Conservation (phyloP, 345 rosid genomes). For the Trapa bicornis region DNA sequence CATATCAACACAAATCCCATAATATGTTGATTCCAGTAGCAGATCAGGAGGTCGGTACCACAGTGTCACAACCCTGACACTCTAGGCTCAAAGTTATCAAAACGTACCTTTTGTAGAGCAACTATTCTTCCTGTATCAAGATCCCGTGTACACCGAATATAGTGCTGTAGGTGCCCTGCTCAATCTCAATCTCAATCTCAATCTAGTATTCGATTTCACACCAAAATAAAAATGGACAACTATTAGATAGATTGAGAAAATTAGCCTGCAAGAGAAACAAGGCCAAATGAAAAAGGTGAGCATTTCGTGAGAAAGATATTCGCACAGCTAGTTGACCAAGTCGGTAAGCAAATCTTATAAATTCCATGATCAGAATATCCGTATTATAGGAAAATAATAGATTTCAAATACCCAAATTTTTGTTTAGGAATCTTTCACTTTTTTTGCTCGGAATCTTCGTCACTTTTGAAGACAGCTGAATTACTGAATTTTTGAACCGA, state of each 20-base stretch:
- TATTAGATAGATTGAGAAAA: not conserved
- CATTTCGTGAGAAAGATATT: not conserved
- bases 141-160: slow-evolving; percentile 79
- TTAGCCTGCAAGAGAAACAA: not conserved
- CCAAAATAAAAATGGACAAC: not conserved
- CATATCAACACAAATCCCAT: slow-evolving; percentile 77
- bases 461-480: not conserved
- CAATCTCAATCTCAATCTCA: slow-evolving; percentile 46
- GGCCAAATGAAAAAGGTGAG: not conserved
- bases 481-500: not conserved
- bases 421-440: too few species aligned
- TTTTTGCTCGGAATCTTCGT: not conserved
- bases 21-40: slow-evolving; percentile 79
- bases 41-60: slow-evolving; percentile 99
- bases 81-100: slow-evolving; percentile 94
- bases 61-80: slow-evolving; percentile 91
- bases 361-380: not conserved
- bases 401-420: not conserved
- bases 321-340: not conserved
- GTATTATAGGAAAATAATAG: not conserved
- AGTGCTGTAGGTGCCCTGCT: slow-evolving; percentile 87
- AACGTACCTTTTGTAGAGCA: slow-evolving; percentile 90
- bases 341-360: not conserved
- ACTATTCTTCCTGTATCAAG: slow-evolving; percentile 69
- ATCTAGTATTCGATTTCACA: slow-evolving; percentile 29